Percentiles rank a stretch among this genome's conserved stretches.
Conservation (phyloP, 176 grass and related monocot species). For the Juncus effusus region DNA sequence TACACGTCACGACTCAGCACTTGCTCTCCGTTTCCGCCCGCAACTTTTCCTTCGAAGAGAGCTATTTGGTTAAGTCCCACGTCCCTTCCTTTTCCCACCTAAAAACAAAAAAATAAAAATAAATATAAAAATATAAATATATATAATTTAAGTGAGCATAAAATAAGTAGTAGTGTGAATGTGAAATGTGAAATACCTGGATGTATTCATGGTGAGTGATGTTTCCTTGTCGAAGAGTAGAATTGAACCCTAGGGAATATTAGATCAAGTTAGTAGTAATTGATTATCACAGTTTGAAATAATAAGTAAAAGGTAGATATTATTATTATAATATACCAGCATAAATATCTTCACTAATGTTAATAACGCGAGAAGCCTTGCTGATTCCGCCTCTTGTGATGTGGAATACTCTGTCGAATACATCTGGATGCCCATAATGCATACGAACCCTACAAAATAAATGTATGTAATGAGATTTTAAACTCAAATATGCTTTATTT, state of each 20-base stretch:
- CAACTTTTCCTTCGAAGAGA: conserved; percentile 94
- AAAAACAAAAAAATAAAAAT: conserved; percentile 22
- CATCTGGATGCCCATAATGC: conserved; percentile 99
- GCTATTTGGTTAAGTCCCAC: conserved; percentile 97
- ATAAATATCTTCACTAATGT: conserved; percentile 98
- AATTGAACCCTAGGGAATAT: conserved; percentile 88
- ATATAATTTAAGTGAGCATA: not conserved
- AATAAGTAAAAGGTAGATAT: conserved; percentile 17
- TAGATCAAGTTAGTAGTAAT: conserved; percentile 5
- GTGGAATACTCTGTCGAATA: conserved; percentile 99
- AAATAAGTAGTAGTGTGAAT: conserved; percentile 1
- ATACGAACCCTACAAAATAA: conserved; percentile 74
- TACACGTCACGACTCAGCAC: conserved; percentile 91
- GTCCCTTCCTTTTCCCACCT: conserved; percentile 97
- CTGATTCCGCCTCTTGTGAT: conserved; percentile 97
- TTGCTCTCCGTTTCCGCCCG: conserved; percentile 94
- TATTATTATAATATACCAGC: conserved; percentile 56
- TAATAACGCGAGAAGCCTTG: conserved; percentile 96
- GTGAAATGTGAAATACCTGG: conserved; percentile 43
- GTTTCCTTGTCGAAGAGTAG: conserved; percentile 87
- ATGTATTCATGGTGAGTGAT: conserved; percentile 99
- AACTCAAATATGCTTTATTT: not conserved
- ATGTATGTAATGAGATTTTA: not conserved
- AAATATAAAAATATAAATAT: conserved; percentile 10
- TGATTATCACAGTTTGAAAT: conserved; percentile 4